phyloP scores from a whole-genome alignment of 352 stramenopile species.

The Phytopythium mirpurense region DNA sequence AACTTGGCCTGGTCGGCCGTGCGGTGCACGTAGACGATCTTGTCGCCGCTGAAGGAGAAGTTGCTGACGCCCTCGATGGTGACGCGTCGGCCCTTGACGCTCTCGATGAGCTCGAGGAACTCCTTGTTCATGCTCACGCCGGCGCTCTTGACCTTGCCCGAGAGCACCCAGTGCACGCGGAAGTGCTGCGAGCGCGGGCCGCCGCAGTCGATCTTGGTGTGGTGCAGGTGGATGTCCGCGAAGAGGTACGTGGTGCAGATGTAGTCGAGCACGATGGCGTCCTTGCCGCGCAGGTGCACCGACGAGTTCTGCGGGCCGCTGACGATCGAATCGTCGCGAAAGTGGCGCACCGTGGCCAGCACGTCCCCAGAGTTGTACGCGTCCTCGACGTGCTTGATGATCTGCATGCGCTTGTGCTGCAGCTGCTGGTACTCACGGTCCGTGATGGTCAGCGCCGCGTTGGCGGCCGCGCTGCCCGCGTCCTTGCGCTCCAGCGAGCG shows the following conservation, averaged over 20 bases:
- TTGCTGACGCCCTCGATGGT: conserved; percentile 86
- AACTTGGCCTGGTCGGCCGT: conserved; percentile 88
- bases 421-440: conserved; percentile 78
- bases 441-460: conserved; percentile 59
- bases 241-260: conserved; percentile 84
- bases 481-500: conserved; percentile 79
- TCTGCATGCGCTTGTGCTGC: conserved; percentile 67
- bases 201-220: conserved; percentile 81
- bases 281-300: conserved; percentile 73
- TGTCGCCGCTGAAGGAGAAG: conserved; percentile 84
- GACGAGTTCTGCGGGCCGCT: conserved; percentile 83
- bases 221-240: conserved; percentile 62
- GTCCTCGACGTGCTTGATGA: conserved; percentile 77
- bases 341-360: conserved; percentile 67
- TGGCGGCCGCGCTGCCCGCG: conserved; percentile 33
- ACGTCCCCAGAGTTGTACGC: conserved; percentile 82
- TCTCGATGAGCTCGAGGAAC: conserved; percentile 82
- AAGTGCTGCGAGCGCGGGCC: conserved; percentile 82
- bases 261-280: conserved; percentile 84
- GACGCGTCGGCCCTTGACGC: conserved; percentile 69
- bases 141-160: conserved; percentile 64
- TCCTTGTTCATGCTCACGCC: conserved; percentile 87
- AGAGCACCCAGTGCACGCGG: conserved; percentile 81
- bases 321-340: conserved; percentile 87
- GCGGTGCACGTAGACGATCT: conserved; percentile 86